Base-by-base conservation (phyloP, 768 basidiomycete genomes). In the Naganishia onofrii region DNA sequence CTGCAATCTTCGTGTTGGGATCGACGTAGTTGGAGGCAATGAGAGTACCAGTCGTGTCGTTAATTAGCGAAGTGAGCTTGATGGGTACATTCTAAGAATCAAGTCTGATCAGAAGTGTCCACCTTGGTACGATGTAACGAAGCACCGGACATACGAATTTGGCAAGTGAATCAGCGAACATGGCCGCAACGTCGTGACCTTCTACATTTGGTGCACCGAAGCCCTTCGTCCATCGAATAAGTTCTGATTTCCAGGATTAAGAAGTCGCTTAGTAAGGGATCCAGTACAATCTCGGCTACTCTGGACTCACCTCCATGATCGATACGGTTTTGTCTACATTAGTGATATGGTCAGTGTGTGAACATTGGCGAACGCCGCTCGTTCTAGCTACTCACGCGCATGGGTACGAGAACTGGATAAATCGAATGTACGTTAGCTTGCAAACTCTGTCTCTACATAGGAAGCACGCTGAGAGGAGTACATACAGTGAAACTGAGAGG, bases 191-290 rank as follows among this genome's bases (percentile, higher is more conserved):
- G 76, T 99, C 92, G 67, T 86, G 84, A 21, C 94, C 94, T 81
- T 98, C 96, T 21, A 92, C 93, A 78, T 94, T 92, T 5, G 86
- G 79, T 0, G 90, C 90, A 36, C 93, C 93, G 76, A 98, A 98
- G 73, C 96, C 96, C 82, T 99, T 99, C n/a, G 96, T 99, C 96
- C 96, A 99, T 21, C 95, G 89, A 76, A 97, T 93, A 44, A 98
- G 88, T 71, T 87, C 86, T 76, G 66, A 26, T 29, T n/a, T 6
- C 1, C 53, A 15, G 66, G 29, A 1, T 46, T 52, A 15, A 10
- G 26, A 32, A 32, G 19, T 52, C 63, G 29, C 1, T 67, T 58
- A 69, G 46, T 28, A 42, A 2, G 3, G 21, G 31, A n/a, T n/a
- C n/a, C n/a, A n/a, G n/a, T n/a, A n/a, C 23, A 23, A n/a, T 17